Percentiles rank a stretch among this genome's conserved stretches.
These are phyloP conservation scores for Clarireedia homoeocarpa DNA, from an alignment of 2,329 filamentous ascomycete species.

Conservation along the genomic window DNA sequence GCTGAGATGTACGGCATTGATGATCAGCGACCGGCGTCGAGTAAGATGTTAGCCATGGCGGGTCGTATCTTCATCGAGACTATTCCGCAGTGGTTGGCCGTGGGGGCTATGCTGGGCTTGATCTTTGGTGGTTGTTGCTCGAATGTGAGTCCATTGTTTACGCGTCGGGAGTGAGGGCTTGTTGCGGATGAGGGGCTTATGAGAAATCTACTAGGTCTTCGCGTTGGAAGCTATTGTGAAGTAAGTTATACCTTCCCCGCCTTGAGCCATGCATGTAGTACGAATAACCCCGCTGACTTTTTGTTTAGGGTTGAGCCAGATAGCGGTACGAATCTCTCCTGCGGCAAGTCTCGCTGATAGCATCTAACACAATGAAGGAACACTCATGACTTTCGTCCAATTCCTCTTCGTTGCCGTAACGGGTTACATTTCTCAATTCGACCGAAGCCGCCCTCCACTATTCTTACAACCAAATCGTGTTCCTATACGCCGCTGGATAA, in stretches of 20 bases:
- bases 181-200: conserved; percentile 19
- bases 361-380: conserved; percentile 44
- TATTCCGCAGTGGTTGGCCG: conserved; percentile 55
- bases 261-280: neutral
- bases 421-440: conserved; percentile 70
- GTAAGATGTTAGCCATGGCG: conserved; percentile 42
- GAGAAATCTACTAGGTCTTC: conserved; percentile 59
- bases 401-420: conserved; percentile 76
- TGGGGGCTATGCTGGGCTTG: conserved; percentile 64
- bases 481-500: conserved; percentile 74
- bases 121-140: conserved; percentile 96
- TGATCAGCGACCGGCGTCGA: conserved; percentile 42
- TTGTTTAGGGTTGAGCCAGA: conserved; percentile 65
- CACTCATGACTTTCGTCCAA: conserved; percentile 82
- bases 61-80: conserved; percentile 49
- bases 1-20: conserved; percentile 48
- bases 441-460: conserved; percentile 56
- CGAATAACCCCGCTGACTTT: conserved; percentile 9
- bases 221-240: conserved; percentile 92
- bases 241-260: conserved; percentile 42
- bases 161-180: neutral
- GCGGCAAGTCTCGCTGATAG: neutral
- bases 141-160: conserved; percentile 54
- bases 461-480: conserved; percentile 73
- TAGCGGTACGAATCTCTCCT: conserved; percentile 53